Conservation (phyloP, 2,329 filamentous ascomycete genomes). For the Chrysoporthe puriensis region DNA sequence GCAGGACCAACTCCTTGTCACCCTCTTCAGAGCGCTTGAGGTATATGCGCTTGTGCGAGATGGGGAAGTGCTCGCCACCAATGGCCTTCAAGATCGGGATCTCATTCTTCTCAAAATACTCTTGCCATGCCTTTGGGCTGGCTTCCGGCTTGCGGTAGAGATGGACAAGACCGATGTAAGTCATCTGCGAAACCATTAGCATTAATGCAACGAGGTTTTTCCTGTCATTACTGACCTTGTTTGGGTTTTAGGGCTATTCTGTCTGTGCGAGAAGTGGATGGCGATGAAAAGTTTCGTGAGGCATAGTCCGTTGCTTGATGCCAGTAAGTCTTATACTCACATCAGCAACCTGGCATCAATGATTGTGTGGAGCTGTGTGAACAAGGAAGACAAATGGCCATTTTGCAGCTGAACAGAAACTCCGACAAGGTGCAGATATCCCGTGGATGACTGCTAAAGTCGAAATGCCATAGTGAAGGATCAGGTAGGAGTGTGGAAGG, state of each 20-base stretch:
- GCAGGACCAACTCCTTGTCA: neutral
- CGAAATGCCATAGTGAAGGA: neutral
- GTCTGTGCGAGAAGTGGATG: no score
- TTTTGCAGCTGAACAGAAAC: neutral
- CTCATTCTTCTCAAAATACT: slow-evolving; percentile 2
- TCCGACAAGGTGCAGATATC: neutral
- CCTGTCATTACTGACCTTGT: neutral
- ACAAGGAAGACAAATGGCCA: neutral
- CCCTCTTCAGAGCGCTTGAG: slow-evolving; percentile 3
- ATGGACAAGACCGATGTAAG: neutral
- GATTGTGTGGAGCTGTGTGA: neutral
- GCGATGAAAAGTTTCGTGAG: neutral
- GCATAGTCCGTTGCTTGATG: neutral
- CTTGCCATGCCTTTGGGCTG: neutral
- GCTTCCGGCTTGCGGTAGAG: slow-evolving; percentile 2
- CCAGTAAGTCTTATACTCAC: neutral
- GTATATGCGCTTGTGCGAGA: slow-evolving; percentile 8
- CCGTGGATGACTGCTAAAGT: neutral
- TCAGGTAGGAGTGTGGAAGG: neutral
- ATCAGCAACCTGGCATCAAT: neutral
- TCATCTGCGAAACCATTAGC: neutral
- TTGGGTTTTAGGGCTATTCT: neutral
- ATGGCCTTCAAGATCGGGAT: neutral
- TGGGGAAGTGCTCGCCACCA: neutral
- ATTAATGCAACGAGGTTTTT: neutral